Base-by-base conservation (phyloP, 805 yeast species). In the Candida palmyrensis region DNA sequence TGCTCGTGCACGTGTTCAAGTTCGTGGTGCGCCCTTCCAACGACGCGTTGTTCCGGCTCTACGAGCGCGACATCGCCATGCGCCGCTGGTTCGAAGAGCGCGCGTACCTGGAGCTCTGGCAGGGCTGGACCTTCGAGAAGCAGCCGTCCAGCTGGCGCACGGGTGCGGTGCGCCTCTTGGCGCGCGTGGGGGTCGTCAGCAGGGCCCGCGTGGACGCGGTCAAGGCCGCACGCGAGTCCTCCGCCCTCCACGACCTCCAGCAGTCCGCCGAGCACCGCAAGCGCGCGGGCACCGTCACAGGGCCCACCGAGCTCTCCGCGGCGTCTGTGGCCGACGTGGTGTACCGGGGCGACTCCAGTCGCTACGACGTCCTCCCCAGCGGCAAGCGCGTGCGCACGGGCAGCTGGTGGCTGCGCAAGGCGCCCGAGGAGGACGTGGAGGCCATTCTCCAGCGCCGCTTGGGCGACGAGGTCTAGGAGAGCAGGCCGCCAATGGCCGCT, bases 41-140 rank as follows among this genome's bases (percentile, higher is more conserved):
- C 45, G 77, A 86, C 6, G 96, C 86, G 38, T 59, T 75, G 12
- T 92, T 87, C 62, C 87, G 83, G 44, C 65, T 75, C 12, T 68
- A 84, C 35, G 98, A 92, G 55, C 75, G 76, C 48, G 82, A 79
- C 47, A 59, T 73, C 12, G 74, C 68, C 9, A 62, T 89, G 48
- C 71, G 92, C 45, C 73, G 74, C 41, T 67, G 73, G 26, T 69
- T 92, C 46, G 97, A 92, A 54, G 55, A 73, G 18, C 80, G 72
- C 26, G 81, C 97, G 0, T 80, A 68, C 47, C 66, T 66, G 18
- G 94, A 88, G 42, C 67, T 92, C 55, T 62, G 71, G 32, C 92
- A 84, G 51, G 81, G 94, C 2, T 83, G 94, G 95, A 71, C 71
- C 3, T 77, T 82, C 76, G 64, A 66, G 3, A 62, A 59, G 33